Evolutionary conservation across 176 grass and related monocot genomes (phyloP).

Genomic region (Musa acuminata): DNA sequence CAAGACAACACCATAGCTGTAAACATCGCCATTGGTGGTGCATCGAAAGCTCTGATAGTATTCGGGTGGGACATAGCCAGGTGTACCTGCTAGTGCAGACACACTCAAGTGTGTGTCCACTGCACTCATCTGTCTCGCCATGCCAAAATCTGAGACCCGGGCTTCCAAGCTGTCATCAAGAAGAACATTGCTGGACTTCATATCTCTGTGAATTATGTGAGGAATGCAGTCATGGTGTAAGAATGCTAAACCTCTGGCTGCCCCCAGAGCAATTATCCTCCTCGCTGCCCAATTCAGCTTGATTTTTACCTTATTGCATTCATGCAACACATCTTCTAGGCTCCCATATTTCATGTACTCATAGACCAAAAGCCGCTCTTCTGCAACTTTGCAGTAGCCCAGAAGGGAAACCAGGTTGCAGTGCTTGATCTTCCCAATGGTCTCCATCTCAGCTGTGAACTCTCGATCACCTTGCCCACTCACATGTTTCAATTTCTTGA

Average conservation of each 20-base stretch:
- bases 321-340: constrained; percentile 22
- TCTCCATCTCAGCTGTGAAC: constrained; percentile 29
- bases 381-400: constrained; percentile 27
- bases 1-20: constrained; percentile 27
- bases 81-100: constrained; percentile 20
- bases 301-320: constrained; percentile 9
- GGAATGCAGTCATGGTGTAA: constrained; percentile 26
- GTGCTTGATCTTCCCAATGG: constrained; percentile 31
- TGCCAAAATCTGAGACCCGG: constrained; percentile 24
- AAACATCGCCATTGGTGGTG: constrained; percentile 27
- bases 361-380: constrained; percentile 22
- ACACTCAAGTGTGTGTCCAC: constrained; percentile 25
- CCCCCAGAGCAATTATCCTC: constrained; percentile 20
- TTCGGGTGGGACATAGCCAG: constrained; percentile 27
- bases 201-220: constrained; percentile 27
- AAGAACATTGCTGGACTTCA: constrained; percentile 32
- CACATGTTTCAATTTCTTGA: constrained; percentile 27
- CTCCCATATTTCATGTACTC: constrained; percentile 30
- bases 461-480: constrained; percentile 24
- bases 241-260: constrained; percentile 24
- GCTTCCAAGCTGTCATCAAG: constrained; percentile 22
- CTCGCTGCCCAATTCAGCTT: constrained; percentile 24
- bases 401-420: constrained; percentile 21
- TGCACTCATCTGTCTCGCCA: constrained; percentile 19
- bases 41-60: constrained; percentile 27